Percentiles rank a stretch among this genome's conserved stretches.
Evolutionary conservation across 2,329 filamentous ascomycete species (phyloP).

Genomic region (Nothophaeocryptopus gaeumannii): DNA sequence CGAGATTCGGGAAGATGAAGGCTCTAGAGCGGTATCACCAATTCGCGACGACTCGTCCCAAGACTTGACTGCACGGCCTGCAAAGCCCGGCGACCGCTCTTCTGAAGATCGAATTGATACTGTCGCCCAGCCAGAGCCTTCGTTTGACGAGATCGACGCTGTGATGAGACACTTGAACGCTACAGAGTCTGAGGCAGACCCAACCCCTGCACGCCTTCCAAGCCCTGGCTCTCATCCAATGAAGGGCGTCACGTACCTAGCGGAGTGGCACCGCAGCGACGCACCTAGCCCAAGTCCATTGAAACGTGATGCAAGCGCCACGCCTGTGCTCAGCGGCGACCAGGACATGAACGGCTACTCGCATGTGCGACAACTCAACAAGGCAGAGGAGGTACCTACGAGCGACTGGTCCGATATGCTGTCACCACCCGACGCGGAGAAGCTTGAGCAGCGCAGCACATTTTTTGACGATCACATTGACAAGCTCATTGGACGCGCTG

Average conservation of each 20-base stretch:
- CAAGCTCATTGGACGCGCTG: slow-evolving; percentile 72
- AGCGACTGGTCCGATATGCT: slow-evolving; percentile 94
- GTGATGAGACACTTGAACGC: slow-evolving; percentile 84
- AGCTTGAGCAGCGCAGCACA: slow-evolving; percentile 73
- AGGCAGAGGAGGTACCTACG: slow-evolving; percentile 61
- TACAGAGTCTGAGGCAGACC: slow-evolving; percentile 60
- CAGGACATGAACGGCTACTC: slow-evolving; percentile 36
- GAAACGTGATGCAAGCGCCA: slow-evolving; percentile 14
- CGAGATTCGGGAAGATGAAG: slow-evolving; percentile 30
- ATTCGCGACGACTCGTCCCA: slow-evolving; percentile 11
- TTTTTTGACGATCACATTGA: slow-evolving; percentile 94
- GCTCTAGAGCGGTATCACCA: slow-evolving; percentile 15
- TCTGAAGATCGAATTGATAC: slow-evolving; percentile 20
- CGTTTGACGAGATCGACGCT: slow-evolving; percentile 84
- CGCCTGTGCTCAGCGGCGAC: slow-evolving; percentile 39
- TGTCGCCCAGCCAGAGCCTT: slow-evolving; percentile 37
- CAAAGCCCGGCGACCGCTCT: not conserved
- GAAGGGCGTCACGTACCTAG: slow-evolving; percentile 31
- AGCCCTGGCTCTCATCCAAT: slow-evolving; percentile 29
- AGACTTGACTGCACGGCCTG: slow-evolving; percentile 7
- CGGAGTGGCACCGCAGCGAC: slow-evolving; percentile 55
- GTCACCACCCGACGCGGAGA: slow-evolving; percentile 76
- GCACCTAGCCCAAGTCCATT: slow-evolving; percentile 69
- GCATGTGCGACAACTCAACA: slow-evolving; percentile 60
- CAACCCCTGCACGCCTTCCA: slow-evolving; percentile 30